These are phyloP conservation scores for Boletus fagicola DNA, from an alignment of 768 basidiomycete species.

Conservation along the genomic window DNA sequence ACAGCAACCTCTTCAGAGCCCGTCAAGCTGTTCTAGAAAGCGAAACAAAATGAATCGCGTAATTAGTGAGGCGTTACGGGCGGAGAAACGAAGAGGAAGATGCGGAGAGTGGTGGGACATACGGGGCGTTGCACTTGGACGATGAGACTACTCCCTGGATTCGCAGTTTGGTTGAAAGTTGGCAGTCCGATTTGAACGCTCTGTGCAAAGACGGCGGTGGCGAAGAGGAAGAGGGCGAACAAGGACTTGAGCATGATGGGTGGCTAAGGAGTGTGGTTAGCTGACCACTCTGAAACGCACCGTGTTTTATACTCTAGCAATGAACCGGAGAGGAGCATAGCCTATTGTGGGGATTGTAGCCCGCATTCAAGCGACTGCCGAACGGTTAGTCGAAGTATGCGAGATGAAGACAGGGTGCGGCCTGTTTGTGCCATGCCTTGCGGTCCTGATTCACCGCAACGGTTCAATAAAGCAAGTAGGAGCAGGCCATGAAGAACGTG, in stretches of 20 bases:
- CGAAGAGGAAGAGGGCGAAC: constrained; percentile 27
- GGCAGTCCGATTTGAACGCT: constrained; percentile 41
- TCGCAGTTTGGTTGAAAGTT: constrained; percentile 24
- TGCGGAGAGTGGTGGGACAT: constrained; percentile 12
- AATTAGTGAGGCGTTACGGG: not conserved
- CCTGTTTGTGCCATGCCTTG: no score
- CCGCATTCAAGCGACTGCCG: no score
- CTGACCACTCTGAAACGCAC: not conserved
- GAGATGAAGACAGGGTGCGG: no score
- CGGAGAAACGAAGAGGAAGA: not conserved
- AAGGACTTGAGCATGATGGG: constrained; percentile 19
- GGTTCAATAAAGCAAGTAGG: no score
- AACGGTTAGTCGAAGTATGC: no score
- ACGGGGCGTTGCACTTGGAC: constrained; percentile 52
- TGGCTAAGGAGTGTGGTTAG: no score
- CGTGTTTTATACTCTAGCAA: constrained; percentile 7
- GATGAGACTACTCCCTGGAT: constrained; percentile 37
- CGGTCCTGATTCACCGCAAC: no score
- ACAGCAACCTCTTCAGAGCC: constrained; percentile 45
- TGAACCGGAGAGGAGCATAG: not conserved
- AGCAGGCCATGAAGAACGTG: no score
- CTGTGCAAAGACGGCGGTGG: constrained; percentile 42
- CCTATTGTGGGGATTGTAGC: not conserved
- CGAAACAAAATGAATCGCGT: not conserved
- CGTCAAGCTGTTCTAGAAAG: constrained; percentile 35